Conservation (phyloP, 768 basidiomycete genomes). For the Suillus fuscotomentosus region DNA sequence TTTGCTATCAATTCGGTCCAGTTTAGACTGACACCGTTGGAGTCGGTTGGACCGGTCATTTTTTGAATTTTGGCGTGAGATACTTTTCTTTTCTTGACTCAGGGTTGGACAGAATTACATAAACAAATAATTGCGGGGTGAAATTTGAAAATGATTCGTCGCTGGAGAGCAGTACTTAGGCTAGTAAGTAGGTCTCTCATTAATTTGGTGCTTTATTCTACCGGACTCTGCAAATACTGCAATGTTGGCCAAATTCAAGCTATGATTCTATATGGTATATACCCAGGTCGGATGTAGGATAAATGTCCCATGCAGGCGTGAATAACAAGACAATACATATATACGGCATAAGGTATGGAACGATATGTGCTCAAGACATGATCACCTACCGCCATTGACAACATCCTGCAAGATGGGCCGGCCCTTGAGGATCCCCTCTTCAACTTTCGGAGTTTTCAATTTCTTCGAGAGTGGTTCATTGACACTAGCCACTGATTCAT, state of each 20-base stretch:
- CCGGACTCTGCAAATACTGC: too few relatives aligned
- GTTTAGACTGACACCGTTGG: background rate
- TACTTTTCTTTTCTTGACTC: too few relatives aligned
- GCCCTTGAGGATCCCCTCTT: slow-evolving; percentile 49
- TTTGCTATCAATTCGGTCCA: background rate
- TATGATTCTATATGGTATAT: too few relatives aligned
- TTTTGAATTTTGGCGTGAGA: too few relatives aligned
- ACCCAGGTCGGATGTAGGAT: background rate
- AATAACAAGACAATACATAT: background rate
- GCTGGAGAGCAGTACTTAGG: too few relatives aligned
- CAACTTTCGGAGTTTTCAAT: slow-evolving; percentile 30
- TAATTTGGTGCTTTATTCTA: too few relatives aligned
- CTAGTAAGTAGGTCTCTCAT: too few relatives aligned
- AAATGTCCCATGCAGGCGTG: background rate
- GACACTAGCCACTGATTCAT: slow-evolving; percentile 8
- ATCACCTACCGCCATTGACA: slow-evolving; percentile 40
- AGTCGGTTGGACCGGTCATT: too few relatives aligned
- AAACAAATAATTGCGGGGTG: too few relatives aligned
- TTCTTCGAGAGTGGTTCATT: slow-evolving; percentile 31
- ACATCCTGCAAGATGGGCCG: slow-evolving; percentile 63
- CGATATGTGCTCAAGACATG: slow-evolving; percentile 37
- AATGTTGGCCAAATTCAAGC: too few relatives aligned
- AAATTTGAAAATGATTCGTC: too few relatives aligned
- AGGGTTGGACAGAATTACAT: too few relatives aligned
- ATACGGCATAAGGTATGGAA: slow-evolving; percentile 17